phyloP scores from a whole-genome alignment of 1,284 basidiomycete species.

The Boletellus deceptivus region DNA sequence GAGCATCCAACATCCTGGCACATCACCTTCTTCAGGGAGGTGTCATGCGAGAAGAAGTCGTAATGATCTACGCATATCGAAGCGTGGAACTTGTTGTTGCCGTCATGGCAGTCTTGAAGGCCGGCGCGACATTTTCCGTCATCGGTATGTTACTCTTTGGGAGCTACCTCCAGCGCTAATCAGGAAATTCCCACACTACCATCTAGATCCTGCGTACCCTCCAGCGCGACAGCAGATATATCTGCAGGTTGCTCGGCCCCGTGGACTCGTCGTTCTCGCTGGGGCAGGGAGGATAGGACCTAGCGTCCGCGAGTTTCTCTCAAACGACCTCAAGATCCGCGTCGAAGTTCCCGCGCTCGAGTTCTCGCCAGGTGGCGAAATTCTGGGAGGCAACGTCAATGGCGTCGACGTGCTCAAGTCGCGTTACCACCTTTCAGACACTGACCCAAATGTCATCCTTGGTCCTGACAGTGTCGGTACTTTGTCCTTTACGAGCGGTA shows the following conservation, averaged over 20 bases:
- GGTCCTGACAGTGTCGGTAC: slow-evolving; percentile 97
- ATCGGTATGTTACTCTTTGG: slow-evolving; percentile 64
- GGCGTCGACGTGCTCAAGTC: slow-evolving; percentile 54
- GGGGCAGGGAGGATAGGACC: slow-evolving; percentile 85
- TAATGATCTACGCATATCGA: slow-evolving; percentile 98
- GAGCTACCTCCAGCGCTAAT: slow-evolving; percentile 1
- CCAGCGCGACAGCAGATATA: slow-evolving; percentile 95
- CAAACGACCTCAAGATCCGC: slow-evolving; percentile 81
- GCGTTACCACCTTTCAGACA: slow-evolving; percentile 55
- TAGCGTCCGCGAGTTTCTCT: slow-evolving; percentile 84
- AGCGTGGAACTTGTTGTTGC: slow-evolving; percentile 97
- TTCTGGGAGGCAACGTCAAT: slow-evolving; percentile 63
- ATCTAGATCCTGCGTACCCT: slow-evolving; percentile 92
- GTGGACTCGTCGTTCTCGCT: slow-evolving; percentile 90
- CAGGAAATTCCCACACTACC: slow-evolving; percentile 5
- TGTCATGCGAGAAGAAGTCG: slow-evolving; percentile 91
- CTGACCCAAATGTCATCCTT: slow-evolving; percentile 78
- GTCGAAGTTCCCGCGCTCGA: slow-evolving; percentile 91
- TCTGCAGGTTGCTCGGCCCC: slow-evolving; percentile 89
- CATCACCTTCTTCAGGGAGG: slow-evolving; percentile 88
- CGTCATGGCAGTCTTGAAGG: slow-evolving; percentile 96
- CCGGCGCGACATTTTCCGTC: slow-evolving; percentile 96
- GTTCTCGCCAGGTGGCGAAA: slow-evolving; percentile 58
- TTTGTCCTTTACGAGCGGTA: slow-evolving; percentile 95
- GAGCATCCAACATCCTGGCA: slow-evolving; percentile 87